Base-by-base conservation (phyloP, 306 rosid genomes). In the Sphenostylis stenocarpa region DNA sequence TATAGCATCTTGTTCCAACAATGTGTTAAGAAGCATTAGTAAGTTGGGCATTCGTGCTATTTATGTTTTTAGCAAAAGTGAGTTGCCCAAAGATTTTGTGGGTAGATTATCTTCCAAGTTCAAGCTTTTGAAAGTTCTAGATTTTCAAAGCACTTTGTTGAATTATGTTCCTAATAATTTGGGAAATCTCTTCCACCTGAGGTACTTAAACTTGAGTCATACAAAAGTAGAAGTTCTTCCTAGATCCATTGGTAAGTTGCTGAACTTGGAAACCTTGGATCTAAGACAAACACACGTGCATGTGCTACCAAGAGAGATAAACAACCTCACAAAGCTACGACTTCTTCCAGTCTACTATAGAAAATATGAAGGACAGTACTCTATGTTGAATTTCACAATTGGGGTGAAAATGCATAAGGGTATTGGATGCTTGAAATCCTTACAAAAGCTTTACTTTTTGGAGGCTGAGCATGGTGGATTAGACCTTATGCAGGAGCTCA, bases 391-490 rank as follows among this genome's bases (percentile, higher is more conserved):
- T 14, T 58, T 58, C n/a, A 58, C 70, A 57, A 57, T 1, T 57
- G 64, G 64, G 6, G 64, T 57, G 17, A 1, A 12, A 12, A 13
- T 57, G 19, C 3, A 57, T 24, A 57, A 57, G 4, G 64, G 64
- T 26, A 57, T 57, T 57, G 15, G 28, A 57, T 24, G 28, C 4
- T 66, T 66, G 53, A 43, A 17, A 5, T 41, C 72, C 34, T 19
- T 66, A 5, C 72, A 41, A 23, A 66, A 23, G 7, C 72, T 66
- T 21, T 66, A 1, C 29, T 75, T 13, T 63, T 12, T 63, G 51
- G 72, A 76, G 15, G 73, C 34, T 11, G 65, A 65, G 16, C 55
- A 65, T 23, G 55, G 73, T 2, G 80, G 65, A 65, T 3, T 21
- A 16, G 53, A 65, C 1, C 65, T 76, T 38, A 36, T 76, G 16